Evolutionary conservation across 2,329 filamentous ascomycete genomes (phyloP).

Genomic region (Epichloe hybrida): DNA sequence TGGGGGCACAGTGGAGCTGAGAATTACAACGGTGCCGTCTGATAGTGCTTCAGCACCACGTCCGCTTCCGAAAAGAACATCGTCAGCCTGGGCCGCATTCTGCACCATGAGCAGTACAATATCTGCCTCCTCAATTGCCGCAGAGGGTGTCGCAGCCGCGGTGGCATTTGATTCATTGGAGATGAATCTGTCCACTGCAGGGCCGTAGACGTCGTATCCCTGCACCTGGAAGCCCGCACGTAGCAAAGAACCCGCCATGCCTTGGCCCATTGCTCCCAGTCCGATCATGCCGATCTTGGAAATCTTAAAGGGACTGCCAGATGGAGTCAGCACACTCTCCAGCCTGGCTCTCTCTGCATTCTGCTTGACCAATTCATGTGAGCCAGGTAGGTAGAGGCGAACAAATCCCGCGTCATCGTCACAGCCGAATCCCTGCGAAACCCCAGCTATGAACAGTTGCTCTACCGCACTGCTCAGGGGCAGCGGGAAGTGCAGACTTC

Average conservation of each 20-base stretch:
- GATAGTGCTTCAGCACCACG: slow-evolving; percentile 15
- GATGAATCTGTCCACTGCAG: slow-evolving; percentile 17
- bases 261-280: slow-evolving; percentile 24
- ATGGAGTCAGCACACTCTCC: slow-evolving; percentile 8
- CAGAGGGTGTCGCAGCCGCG: slow-evolving; percentile 14
- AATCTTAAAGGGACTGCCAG: slow-evolving; percentile 11
- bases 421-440: slow-evolving; percentile 14
- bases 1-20: slow-evolving; percentile 24
- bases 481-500: slow-evolving; percentile 19
- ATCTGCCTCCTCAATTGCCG: slow-evolving; percentile 16
- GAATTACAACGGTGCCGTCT: slow-evolving; percentile 17
- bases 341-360: slow-evolving; percentile 3
- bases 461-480: slow-evolving; percentile 22
- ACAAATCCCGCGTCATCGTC: slow-evolving; percentile 17
- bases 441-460: slow-evolving; percentile 17
- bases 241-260: slow-evolving; percentile 23
- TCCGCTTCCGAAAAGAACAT: slow-evolving; percentile 18
- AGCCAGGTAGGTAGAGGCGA: slow-evolving; percentile 12
- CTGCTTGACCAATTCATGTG: slow-evolving; percentile 8
- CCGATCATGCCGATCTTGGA: slow-evolving; percentile 22
- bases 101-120: slow-evolving; percentile 24
- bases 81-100: slow-evolving; percentile 19
- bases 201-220: slow-evolving; percentile 20
- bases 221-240: slow-evolving; percentile 18
- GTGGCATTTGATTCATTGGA: slow-evolving; percentile 11